These are phyloP conservation scores for Penicillium sp. DNA, from an alignment of 2,329 filamentous ascomycete genomes.

Conservation along the genomic window DNA sequence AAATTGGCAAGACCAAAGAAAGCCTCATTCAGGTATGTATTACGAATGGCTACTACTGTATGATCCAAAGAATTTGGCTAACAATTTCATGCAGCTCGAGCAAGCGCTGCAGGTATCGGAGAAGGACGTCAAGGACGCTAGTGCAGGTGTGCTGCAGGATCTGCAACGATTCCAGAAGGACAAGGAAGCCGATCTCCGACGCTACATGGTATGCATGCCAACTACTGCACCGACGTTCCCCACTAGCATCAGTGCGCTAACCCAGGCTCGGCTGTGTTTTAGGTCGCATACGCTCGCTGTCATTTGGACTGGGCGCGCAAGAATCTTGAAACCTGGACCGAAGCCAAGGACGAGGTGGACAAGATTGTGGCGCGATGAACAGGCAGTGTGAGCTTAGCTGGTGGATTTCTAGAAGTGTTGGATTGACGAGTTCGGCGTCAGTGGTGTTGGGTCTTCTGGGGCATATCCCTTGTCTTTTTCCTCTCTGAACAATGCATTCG, in stretches of 20 bases:
- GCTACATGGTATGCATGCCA: constrained; percentile 75
- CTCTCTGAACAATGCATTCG: neutral
- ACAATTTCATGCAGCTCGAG: constrained; percentile 65
- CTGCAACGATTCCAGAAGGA: constrained; percentile 90
- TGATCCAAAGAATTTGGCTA: neutral
- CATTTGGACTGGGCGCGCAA: constrained; percentile 95
- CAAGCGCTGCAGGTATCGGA: constrained; percentile 87
- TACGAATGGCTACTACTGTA: neutral
- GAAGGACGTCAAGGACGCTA: constrained; percentile 91
- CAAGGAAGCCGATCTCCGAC: constrained; percentile 90
- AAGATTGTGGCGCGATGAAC: constrained; percentile 66
- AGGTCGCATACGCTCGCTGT: constrained; percentile 90
- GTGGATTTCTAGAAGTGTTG: neutral
- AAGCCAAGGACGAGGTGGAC: constrained; percentile 80
- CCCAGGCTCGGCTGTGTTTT: constrained; percentile 8
- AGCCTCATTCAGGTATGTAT: constrained; percentile 63
- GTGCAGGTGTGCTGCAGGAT: constrained; percentile 82
- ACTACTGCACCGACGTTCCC: neutral
- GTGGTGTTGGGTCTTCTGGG: neutral
- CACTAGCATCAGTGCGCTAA: constrained; percentile 4
- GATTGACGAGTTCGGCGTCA: neutral
- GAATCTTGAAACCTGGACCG: constrained; percentile 88
- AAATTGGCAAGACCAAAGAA: constrained; percentile 94
- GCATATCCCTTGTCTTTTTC: neutral
- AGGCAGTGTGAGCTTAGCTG: neutral